phyloP scores from a whole-genome alignment of 305 asterid species.

The Fraxinus sp. region DNA sequence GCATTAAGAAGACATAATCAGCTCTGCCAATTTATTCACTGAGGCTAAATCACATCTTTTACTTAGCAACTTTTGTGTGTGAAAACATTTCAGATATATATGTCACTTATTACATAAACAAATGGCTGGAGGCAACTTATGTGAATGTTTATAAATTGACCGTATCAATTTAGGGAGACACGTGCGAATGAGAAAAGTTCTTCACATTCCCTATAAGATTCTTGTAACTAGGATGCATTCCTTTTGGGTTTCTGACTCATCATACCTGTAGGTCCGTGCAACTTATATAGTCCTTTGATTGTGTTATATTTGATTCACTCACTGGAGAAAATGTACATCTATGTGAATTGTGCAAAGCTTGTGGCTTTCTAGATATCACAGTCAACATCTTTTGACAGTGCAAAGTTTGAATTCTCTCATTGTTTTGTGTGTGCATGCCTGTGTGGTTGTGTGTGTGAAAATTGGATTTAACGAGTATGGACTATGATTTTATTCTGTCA shows the following conservation, averaged over 20 bases:
- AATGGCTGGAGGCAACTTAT: background rate
- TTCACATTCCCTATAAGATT: background rate
- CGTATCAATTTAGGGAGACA: background rate
- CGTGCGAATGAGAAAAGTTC: background rate
- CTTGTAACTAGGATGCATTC: background rate
- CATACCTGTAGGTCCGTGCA: background rate
- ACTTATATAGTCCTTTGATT: conserved; percentile 6
- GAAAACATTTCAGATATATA: background rate
- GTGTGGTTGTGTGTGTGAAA: background rate
- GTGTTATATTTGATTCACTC: background rate
- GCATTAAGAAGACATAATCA: background rate
- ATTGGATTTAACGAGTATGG: conserved; percentile 1
- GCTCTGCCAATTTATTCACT: background rate
- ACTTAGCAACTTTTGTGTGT: background rate
- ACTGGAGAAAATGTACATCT: background rate
- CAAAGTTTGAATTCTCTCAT: background rate
- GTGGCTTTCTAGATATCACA: conserved; percentile 5
- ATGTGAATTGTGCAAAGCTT: background rate
- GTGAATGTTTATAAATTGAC: background rate
- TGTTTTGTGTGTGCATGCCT: background rate
- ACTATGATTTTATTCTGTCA: conserved; percentile 20
- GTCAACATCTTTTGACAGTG: background rate
- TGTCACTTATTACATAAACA: background rate
- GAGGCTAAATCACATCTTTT: background rate
- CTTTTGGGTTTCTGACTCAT: background rate